Evolutionary conservation across 495 filamentous ascomycete genomes (phyloP).

Genomic region (Articulospora tetracladia): DNA sequence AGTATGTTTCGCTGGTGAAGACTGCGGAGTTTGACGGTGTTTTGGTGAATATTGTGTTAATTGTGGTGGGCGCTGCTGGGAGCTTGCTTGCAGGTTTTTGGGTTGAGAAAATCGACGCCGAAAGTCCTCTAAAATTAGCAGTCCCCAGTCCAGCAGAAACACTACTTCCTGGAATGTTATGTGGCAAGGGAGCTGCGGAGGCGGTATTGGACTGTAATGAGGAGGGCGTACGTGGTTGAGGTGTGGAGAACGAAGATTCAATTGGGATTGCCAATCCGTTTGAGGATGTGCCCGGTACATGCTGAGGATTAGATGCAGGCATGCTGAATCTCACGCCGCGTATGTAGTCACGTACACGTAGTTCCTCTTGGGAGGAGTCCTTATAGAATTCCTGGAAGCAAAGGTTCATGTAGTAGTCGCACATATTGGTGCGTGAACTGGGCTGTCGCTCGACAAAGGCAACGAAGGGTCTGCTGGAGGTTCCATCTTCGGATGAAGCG

Average conservation of each 20-base stretch:
- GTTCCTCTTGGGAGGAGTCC: slow-evolving; percentile 12
- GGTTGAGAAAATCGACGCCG: too few relatives aligned
- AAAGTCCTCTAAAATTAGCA: too few relatives aligned
- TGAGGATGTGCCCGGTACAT: background rate
- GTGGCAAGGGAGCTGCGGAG: too few relatives aligned
- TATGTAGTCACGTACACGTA: slow-evolving; percentile 14
- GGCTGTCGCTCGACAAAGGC: background rate
- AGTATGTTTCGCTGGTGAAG: background rate
- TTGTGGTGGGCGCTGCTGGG: too few relatives aligned
- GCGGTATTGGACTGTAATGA: too few relatives aligned
- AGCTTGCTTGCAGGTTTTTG: too few relatives aligned
- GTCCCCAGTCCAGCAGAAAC: too few relatives aligned
- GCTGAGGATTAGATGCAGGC: background rate
- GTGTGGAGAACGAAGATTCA: too few relatives aligned
- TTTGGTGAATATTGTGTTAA: too few relatives aligned
- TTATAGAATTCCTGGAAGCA: background rate
- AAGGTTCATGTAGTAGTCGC: slow-evolving; percentile 3
- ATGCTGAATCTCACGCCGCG: background rate
- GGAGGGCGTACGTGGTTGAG: too few relatives aligned
- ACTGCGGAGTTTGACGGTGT: background rate
- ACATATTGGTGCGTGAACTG: background rate
- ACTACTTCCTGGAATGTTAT: too few relatives aligned
- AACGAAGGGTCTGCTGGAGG: background rate
- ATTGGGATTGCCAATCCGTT: background rate
- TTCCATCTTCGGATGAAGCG: background rate